Conservation (phyloP, 1,284 basidiomycete species). For the Apiotrichum gamsii region DNA sequence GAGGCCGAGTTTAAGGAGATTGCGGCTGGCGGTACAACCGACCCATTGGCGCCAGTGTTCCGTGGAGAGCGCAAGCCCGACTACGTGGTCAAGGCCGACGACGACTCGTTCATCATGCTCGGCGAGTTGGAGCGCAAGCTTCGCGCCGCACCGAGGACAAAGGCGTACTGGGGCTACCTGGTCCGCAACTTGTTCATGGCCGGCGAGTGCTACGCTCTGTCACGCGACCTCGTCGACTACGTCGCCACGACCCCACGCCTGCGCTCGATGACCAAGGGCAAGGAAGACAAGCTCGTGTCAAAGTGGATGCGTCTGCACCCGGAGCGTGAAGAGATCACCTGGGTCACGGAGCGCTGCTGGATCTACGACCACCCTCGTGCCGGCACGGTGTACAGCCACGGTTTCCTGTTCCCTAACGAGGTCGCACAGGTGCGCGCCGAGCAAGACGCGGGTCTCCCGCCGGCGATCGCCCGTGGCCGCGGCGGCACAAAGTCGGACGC, state of each 20-base stretch:
- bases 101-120: constrained; percentile 89
- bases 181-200: constrained; percentile 94
- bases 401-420: constrained; percentile 93
- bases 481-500: constrained; percentile 46
- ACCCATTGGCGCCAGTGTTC: constrained; percentile 20
- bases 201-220: constrained; percentile 88
- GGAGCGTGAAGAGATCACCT: constrained; percentile 68
- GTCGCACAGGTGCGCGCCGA: constrained; percentile 59
- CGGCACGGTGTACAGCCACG: constrained; percentile 91
- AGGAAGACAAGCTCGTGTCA: constrained; percentile 89
- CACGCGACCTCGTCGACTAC: constrained; percentile 85
- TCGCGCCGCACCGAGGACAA: constrained; percentile 61
- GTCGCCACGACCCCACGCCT: constrained; percentile 67
- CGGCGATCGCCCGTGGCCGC: constrained; percentile 8
- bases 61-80: constrained; percentile 58
- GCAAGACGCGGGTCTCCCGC: constrained; percentile 29
- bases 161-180: constrained; percentile 93
- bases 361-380: constrained; percentile 96
- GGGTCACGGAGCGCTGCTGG: constrained; percentile 91
- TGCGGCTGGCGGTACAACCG: background rate
- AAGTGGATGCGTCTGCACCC: constrained; percentile 92
- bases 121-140: constrained; percentile 83
- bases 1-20: constrained; percentile 4
- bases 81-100: constrained; percentile 86
- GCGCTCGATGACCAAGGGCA: constrained; percentile 56